phyloP scores from a whole-genome alignment of 352 stramenopile genomes.

The Globisporangium iwayamae region DNA sequence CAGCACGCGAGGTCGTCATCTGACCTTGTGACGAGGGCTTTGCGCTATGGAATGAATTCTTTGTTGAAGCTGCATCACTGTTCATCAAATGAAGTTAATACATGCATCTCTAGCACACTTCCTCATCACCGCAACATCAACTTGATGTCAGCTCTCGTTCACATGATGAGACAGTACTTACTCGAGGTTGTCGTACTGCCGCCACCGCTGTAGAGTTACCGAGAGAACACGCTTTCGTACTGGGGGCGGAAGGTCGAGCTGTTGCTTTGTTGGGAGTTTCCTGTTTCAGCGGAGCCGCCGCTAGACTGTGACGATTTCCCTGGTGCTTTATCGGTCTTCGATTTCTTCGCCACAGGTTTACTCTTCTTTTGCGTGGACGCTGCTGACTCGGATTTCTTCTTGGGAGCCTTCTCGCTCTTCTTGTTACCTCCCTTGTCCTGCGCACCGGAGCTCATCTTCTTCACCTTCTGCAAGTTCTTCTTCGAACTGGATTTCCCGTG shows the following conservation, averaged over 20 bases:
- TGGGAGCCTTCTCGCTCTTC: slow-evolving; percentile 27
- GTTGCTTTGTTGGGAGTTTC: neutral
- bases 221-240: slow-evolving; percentile 67
- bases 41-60: neutral
- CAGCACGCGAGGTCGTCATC: neutral
- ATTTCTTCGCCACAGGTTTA: slow-evolving; percentile 13
- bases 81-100: neutral
- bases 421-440: slow-evolving; percentile 36
- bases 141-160: neutral
- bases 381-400: slow-evolving; percentile 14
- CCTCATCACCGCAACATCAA: neutral
- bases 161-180: neutral
- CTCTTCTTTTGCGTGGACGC: slow-evolving; percentile 11
- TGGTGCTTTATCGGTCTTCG: slow-evolving; percentile 16
- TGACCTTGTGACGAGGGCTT: neutral
- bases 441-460: neutral
- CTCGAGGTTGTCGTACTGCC: neutral
- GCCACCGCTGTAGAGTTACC: slow-evolving; percentile 19
- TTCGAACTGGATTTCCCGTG: slow-evolving; percentile 9
- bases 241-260: slow-evolving; percentile 38
- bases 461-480: slow-evolving; percentile 8
- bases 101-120: neutral
- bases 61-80: neutral
- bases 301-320: slow-evolving; percentile 11
- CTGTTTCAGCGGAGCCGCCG: neutral